Base-by-base conservation (phyloP, 305 asterid genomes). In the Ilex paraguariensis region DNA sequence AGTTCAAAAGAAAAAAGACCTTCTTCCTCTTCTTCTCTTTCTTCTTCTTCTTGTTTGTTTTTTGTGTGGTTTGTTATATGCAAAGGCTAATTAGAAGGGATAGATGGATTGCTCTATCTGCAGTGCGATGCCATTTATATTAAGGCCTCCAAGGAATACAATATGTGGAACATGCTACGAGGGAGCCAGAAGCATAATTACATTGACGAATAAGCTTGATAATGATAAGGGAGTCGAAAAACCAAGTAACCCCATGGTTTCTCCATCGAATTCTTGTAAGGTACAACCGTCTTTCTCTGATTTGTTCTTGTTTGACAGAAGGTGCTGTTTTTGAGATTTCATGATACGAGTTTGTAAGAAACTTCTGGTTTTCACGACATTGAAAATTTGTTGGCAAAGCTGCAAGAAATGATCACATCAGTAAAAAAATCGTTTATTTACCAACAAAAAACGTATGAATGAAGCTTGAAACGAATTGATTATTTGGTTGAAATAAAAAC, bases 31-130 rank as follows among this genome's bases (percentile, higher is more conserved):
- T 44, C 2, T 10, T 30, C 14, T 30, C 28, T 28, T 60, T 63
- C 64, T 14, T 66, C 55, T n/a, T 54, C 59, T 13, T 59, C 55
- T 52, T 54, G 28, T 46, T 58, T 48, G 1, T 51, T 31, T 44
- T 21, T 21, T 21, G 28, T 21, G 0, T 36, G 9, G 9, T 36
- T 36, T 4, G 7, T 36, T 36, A 36, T 36, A 36, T 36, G 42
- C 7, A 4, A 36, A 36, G 42, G 42, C 42, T 4, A 36, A 36
- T 5, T 5, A 36, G 9, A 8, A 8, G 15, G 62, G 49, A 3
- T 16, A 55, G 13, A 91, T 91, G 96, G 98, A 91, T 67, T 88
- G 98, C 61, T 88, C 90, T 3, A 91, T 91, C 69, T 88, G 96
- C 79, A 88, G 92, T 57, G 77, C 88, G 31, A 67, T 91, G 90